Evolutionary conservation across 495 filamentous ascomycete genomes (phyloP), one percentile per base, ranked within the genome.

Genomic region (Podospora conica): DNA sequence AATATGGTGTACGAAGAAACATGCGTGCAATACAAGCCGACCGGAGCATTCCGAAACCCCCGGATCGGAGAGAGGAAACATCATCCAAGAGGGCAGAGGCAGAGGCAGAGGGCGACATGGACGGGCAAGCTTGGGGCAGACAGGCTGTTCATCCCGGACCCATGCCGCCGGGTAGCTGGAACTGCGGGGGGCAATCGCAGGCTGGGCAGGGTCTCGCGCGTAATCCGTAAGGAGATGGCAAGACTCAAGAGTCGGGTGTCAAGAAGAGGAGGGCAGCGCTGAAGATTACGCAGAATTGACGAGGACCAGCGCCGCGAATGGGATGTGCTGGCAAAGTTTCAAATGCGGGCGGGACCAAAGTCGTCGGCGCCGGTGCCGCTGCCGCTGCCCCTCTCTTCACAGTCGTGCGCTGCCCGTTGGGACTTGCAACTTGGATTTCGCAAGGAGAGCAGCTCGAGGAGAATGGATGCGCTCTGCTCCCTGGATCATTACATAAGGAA

Each of bases 281-380:
- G 24, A 58, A 58, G 23, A 22, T 65, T 56, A 62, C 27, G 66
- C 54, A 66, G 66, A 64, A 67, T 66, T 64, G 61, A 48, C 66
- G 65, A 67, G 65, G 69, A 69, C 61, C 66, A 62, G 62, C 64
- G 33, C 53, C 68, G 20, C 66, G 68, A 69, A 66, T 59, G 70
- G 66, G 63, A 72, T 75, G 71, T 70, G 73, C 70, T 75, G 73
- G 71, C 73, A 72, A 58, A 72, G 73, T 75, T 75, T 75, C 73
- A 73, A 71, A 67, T 68, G 68, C 68, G 67, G 53, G 53, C 31
- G 31, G 55, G 64, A 60, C 70, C 73, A 61, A 72, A 75, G 71
- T 62, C 60, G 55, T 65, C 25, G 60, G 33, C 33, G 33, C 6
- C 2, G 5, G 1, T 48, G 40, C 40, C 40, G 40, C 29, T 31